Evolutionary conservation across 1,284 basidiomycete genomes (phyloP).

Genomic region (Golubevia pallescens): DNA sequence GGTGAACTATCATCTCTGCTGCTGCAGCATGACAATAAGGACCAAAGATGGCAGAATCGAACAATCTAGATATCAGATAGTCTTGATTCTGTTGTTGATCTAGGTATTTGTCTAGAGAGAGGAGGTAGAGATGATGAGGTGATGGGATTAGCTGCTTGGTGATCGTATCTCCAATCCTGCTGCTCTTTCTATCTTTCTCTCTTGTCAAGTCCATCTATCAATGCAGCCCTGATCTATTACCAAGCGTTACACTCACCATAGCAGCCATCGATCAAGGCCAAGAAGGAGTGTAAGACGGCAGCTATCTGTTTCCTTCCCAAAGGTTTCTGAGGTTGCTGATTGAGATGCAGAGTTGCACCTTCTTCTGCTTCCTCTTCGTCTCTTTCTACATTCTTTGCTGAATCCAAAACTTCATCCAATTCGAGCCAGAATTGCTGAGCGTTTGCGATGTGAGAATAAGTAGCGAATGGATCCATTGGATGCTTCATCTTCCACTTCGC

Average conservation of each 20-base stretch:
- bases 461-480: constrained; percentile 41
- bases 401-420: constrained; percentile 42
- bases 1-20: constrained; percentile 31
- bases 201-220: too few relatives aligned
- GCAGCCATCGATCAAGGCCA: constrained; percentile 39
- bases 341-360: too few relatives aligned
- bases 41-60: constrained; percentile 24
- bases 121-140: not conserved
- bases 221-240: too few relatives aligned
- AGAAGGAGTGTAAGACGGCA: constrained; percentile 31
- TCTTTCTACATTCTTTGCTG: constrained; percentile 6
- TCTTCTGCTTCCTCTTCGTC: not conserved
- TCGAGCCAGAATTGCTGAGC: constrained; percentile 45
- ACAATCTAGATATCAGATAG: constrained; percentile 34
- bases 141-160: not conserved
- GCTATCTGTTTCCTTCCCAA: constrained; percentile 3
- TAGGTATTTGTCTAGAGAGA: constrained; percentile 20
- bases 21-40: constrained; percentile 28
- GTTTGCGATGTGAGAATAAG: constrained; percentile 29
- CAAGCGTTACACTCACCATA: constrained; percentile 26
- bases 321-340: not conserved
- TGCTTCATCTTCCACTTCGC: constrained; percentile 15
- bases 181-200: too few relatives aligned
- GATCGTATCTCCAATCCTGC: not conserved
- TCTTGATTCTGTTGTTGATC: constrained; percentile 30